Evolutionary conservation across 805 yeast species (phyloP).

Genomic region (Candida easanensis): DNA sequence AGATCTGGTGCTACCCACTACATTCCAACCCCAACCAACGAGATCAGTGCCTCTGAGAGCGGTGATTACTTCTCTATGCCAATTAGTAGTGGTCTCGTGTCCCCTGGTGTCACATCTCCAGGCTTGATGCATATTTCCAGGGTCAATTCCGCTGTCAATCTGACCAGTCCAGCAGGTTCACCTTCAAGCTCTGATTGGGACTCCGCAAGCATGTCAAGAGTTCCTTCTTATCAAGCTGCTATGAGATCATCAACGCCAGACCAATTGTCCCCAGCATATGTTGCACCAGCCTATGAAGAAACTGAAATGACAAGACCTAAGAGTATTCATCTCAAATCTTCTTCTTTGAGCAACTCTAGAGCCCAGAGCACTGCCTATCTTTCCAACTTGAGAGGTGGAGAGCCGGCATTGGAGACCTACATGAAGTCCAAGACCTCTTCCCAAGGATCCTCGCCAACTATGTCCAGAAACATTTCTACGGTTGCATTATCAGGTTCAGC

Average conservation of each 20-base stretch:
- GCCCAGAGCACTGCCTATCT: slow-evolving; percentile 26
- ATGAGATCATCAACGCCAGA: slow-evolving; percentile 50
- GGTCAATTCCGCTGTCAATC: slow-evolving; percentile 44
- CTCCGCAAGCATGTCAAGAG: slow-evolving; percentile 51
- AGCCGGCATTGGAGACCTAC: slow-evolving; percentile 3
- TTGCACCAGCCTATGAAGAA: slow-evolving; percentile 21
- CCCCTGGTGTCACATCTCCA: slow-evolving; percentile 50
- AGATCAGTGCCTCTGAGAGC: slow-evolving; percentile 15
- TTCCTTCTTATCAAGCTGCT: slow-evolving; percentile 86
- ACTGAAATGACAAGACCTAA: slow-evolving; percentile 23
- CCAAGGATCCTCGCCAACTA: slow-evolving; percentile 20
- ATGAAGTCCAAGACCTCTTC: slow-evolving; percentile 12
- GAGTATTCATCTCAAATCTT: slow-evolving; percentile 26
- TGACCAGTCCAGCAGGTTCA: slow-evolving; percentile 8
- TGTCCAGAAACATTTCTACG: slow-evolving; percentile 22
- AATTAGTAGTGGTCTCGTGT: slow-evolving; percentile 19
- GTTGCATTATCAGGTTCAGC: not conserved
- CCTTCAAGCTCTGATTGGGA: slow-evolving; percentile 36
- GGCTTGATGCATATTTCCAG: slow-evolving; percentile 57
- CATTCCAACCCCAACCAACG: slow-evolving; percentile 26
- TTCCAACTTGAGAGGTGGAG: slow-evolving; percentile 22
- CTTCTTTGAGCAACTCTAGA: slow-evolving; percentile 27
- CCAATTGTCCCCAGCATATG: slow-evolving; percentile 72
- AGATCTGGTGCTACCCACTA: slow-evolving; percentile 17
- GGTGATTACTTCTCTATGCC: slow-evolving; percentile 38